Percentiles rank a stretch among this genome's conserved stretches.
phyloP scores from a whole-genome alignment of 2,329 filamentous ascomycete species.

The Alternaria alternata region DNA sequence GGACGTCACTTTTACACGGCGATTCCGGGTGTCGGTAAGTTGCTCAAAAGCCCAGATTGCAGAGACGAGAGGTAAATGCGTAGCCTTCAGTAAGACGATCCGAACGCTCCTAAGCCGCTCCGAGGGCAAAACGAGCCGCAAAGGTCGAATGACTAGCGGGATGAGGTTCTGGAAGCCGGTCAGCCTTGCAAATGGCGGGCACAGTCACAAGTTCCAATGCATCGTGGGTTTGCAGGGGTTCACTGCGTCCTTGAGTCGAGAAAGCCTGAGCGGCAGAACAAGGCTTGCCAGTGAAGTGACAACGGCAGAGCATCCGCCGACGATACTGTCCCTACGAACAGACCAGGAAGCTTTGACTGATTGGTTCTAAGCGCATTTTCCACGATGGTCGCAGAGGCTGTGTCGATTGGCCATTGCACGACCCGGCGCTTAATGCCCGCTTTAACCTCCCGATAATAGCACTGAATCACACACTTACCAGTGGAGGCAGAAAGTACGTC shows the following conservation, averaged over 20 bases:
- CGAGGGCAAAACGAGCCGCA: slow-evolving; percentile 72
- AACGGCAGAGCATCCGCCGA: slow-evolving; percentile 7
- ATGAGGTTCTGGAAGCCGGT: slow-evolving; percentile 69
- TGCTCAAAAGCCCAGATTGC: slow-evolving; percentile 73
- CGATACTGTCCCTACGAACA: slow-evolving; percentile 7
- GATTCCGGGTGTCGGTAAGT: slow-evolving; percentile 37
- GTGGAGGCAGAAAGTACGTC: slow-evolving; percentile 58
- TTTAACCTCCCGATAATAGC: slow-evolving; percentile 34
- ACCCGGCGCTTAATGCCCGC: slow-evolving; percentile 46
- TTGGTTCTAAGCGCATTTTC: slow-evolving; percentile 27
- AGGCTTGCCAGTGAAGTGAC: slow-evolving; percentile 27
- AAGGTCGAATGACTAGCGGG: slow-evolving; percentile 74
- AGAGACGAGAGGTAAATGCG: slow-evolving; percentile 73
- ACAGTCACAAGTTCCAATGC: slow-evolving; percentile 1
- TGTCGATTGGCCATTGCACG: slow-evolving; percentile 34
- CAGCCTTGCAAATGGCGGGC: slow-evolving; percentile 36
- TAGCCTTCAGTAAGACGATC: slow-evolving; percentile 66
- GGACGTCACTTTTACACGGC: slow-evolving; percentile 30
- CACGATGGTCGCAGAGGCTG: slow-evolving; percentile 36
- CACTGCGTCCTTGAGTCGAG: slow-evolving; percentile 12
- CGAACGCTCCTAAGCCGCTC: slow-evolving; percentile 69
- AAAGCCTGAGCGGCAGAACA: slow-evolving; percentile 39
- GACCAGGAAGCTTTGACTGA: slow-evolving; percentile 15
- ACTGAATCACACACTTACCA: slow-evolving; percentile 50
- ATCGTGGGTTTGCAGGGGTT: slow-evolving; percentile 16